A percentile compares a stretch with the other conserved stretches of the same genome.
These are phyloP conservation scores for Grifola frondosa DNA, from an alignment of 1,284 basidiomycete genomes.

Conservation along the genomic window DNA sequence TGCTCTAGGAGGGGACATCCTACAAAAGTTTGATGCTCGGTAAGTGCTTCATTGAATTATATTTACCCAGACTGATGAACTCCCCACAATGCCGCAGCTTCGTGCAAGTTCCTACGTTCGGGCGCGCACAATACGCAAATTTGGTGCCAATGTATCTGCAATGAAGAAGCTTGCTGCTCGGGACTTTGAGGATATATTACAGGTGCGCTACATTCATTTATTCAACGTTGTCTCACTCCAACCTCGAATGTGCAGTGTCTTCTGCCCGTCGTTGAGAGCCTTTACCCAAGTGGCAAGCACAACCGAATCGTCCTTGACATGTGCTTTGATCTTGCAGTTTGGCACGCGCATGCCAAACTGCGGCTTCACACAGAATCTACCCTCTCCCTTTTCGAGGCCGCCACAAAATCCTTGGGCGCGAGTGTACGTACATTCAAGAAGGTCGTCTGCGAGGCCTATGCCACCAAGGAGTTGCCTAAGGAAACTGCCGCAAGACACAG, in stretches of 20 bases:
- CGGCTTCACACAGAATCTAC: constrained; percentile 29
- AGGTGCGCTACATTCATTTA: constrained; percentile 17
- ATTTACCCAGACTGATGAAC: not conserved
- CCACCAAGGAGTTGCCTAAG: constrained; percentile 27
- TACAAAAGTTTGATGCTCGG: constrained; percentile 15
- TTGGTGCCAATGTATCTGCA: constrained; percentile 23
- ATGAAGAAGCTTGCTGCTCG: constrained; percentile 28
- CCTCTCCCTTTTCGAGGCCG: constrained; percentile 13
- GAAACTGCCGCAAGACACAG: too few relatives aligned
- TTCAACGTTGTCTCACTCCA: too few relatives aligned
- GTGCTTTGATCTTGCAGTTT: constrained; percentile 26
- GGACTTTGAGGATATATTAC: constrained; percentile 31
- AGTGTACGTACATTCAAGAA: constrained; percentile 19
- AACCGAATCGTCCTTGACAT: constrained; percentile 24
- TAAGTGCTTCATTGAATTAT: constrained; percentile 2
- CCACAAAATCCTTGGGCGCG: constrained; percentile 20
- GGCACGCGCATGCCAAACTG: constrained; percentile 34
- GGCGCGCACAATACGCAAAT: constrained; percentile 24
- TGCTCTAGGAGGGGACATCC: not conserved
- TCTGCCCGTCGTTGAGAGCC: constrained; percentile 29
- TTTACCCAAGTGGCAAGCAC: constrained; percentile 21
- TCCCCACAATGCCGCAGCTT: constrained; percentile 14
- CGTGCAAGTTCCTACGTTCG: constrained; percentile 26
- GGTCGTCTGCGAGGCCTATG: constrained; percentile 11
- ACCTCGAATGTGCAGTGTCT: constrained; percentile 24